These are phyloP conservation scores for grape (Vitis vinifera) DNA, from an alignment of 164 flowering plant genomes.

Conservation along the genomic window DNA sequence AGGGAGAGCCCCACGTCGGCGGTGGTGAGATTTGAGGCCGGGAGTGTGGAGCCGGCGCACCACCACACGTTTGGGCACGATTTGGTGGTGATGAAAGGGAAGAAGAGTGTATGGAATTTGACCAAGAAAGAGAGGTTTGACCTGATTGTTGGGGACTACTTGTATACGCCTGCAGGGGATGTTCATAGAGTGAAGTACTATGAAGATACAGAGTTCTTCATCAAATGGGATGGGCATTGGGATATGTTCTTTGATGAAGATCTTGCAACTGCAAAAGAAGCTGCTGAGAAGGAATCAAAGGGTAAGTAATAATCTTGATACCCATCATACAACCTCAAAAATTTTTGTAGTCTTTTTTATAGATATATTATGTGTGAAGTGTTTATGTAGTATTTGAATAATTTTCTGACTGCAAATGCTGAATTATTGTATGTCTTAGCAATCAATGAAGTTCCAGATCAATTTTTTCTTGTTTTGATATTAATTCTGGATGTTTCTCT, in stretches of 20 bases:
- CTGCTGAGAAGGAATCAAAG: conserved; percentile 16
- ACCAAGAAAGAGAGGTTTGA: conserved; percentile 60
- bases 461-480: too few species aligned
- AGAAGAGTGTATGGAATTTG: conserved; percentile 86
- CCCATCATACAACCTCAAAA: too few species aligned
- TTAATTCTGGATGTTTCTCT: too few species aligned
- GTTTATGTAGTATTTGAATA: too few species aligned
- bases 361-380: too few species aligned
- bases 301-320: neutral
- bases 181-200: conserved; percentile 83
- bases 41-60: conserved; percentile 93
- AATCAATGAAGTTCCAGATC: too few species aligned
- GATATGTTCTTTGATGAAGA: conserved; percentile 89
- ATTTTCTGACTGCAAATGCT: too few species aligned
- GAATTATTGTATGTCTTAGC: too few species aligned
- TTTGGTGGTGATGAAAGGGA: conserved; percentile 80
- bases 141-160: conserved; percentile 66
- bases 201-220: conserved; percentile 92
- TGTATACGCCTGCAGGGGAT: conserved; percentile 87
- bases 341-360: too few species aligned
- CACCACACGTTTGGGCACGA: conserved; percentile 94
- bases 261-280: conserved; percentile 48
- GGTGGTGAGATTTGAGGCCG: conserved; percentile 72
- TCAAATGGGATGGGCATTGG: conserved; percentile 95
- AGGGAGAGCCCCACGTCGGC: conserved; percentile 91